Percentiles rank a stretch among this genome's conserved stretches.
Evolutionary conservation across 495 filamentous ascomycete genomes (phyloP).

Genomic region (Aspergillus coremiiformis): DNA sequence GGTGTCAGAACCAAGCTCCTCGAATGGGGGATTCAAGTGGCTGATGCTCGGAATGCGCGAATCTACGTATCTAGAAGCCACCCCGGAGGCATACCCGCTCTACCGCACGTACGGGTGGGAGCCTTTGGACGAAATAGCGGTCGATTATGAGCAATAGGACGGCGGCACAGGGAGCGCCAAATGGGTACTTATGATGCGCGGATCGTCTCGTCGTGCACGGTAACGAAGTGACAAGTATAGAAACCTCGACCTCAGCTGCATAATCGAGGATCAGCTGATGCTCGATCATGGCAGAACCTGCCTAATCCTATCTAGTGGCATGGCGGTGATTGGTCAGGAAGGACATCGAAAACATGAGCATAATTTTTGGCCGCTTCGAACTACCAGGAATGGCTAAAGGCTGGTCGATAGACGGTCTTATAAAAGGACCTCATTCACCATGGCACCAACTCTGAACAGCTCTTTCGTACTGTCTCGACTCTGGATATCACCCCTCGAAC

Average conservation of each 20-base stretch:
- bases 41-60: slow-evolving; percentile 39
- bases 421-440: background rate
- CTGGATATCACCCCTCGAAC: background rate
- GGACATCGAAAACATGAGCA: background rate
- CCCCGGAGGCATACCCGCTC: slow-evolving; percentile 40
- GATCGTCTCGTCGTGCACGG: too few species aligned
- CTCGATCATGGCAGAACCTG: slow-evolving; percentile 13
- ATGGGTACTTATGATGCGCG: slow-evolving; percentile 24
- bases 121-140: slow-evolving; percentile 32
- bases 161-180: slow-evolving; percentile 25
- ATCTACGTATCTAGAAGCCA: slow-evolving; percentile 52
- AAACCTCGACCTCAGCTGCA: background rate
- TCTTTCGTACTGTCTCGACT: background rate
- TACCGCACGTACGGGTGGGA: slow-evolving; percentile 46
- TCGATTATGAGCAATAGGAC: slow-evolving; percentile 30
- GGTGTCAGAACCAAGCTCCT: slow-evolving; percentile 45
- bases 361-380: slow-evolving; percentile 6
- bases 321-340: slow-evolving; percentile 1
- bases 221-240: too few species aligned
- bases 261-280: background rate
- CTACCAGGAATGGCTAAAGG: slow-evolving; percentile 5
- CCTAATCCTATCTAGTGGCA: slow-evolving; percentile 9
- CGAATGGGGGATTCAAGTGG: slow-evolving; percentile 40
- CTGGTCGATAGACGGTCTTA: background rate
- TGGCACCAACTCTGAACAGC: background rate